Conservation (phyloP, 345 rosid species). For the Luvunga scandens region DNA sequence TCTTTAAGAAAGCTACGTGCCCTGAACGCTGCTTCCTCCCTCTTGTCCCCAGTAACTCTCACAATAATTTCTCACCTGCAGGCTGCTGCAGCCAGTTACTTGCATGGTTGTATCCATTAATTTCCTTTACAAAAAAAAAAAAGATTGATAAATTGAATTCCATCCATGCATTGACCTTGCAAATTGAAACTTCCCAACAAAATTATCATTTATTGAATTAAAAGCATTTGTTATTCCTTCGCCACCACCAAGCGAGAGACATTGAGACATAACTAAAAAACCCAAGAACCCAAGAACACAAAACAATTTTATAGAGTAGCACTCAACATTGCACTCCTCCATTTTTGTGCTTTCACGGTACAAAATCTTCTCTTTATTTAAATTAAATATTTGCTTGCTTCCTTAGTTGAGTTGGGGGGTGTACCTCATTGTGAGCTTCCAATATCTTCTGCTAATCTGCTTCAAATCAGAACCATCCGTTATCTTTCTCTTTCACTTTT, state of each 20-base stretch:
- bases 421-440: conserved; percentile 7
- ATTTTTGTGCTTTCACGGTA: conserved; percentile 17
- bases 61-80: conserved; percentile 1
- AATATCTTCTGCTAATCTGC: not conserved
- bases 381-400: not conserved
- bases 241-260: conserved; percentile 16
- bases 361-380: conserved; percentile 7
- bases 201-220: conserved; percentile 14
- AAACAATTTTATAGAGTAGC: not conserved
- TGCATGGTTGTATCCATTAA: not conserved
- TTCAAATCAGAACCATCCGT: not conserved
- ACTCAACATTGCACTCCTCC: conserved; percentile 15
- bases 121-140: not conserved
- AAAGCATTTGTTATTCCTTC: conserved; percentile 12
- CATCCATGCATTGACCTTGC: conserved; percentile 14
- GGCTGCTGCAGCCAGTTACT: conserved; percentile 10
- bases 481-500: not conserved
- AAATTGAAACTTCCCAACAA: not conserved
- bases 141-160: not conserved
- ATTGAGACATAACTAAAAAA: conserved; percentile 6
- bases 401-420: conserved; percentile 4
- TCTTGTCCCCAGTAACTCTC: conserved; percentile 21
- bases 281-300: conserved; percentile 12
- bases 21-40: conserved; percentile 29
- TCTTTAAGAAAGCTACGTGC: conserved; percentile 37